Evolutionary conservation across 2,329 filamentous ascomycete species (phyloP), one percentile per base, ranked within the genome.

Genomic region (Pestalotiopsis sp.): DNA sequence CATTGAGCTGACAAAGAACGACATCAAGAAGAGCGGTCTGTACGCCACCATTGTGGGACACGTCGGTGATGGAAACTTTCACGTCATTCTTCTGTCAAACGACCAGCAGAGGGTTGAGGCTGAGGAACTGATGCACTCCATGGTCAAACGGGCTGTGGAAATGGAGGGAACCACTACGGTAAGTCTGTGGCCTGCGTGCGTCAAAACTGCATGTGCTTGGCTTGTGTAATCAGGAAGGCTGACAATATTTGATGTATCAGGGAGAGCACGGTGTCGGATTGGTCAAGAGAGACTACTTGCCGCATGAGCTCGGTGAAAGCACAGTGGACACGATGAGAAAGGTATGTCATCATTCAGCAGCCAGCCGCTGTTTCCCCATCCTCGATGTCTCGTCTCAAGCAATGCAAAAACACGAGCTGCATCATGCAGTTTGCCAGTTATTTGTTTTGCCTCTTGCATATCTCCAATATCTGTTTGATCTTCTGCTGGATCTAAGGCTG

Each of bases 111-210:
- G 90, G 72, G 81, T 84, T 68, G 86, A 87, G 67, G 91, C 92
- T 2, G 91, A 94, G 75, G 85, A 86, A 56, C 83, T 95, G 31
- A 92, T 96, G 31, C 92, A 95, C 77, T 86, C 90, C 68, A 96
- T 96, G 93, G 92, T 95, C 68, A 94, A 95, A 86, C 86, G 92
- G 70, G 93, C 93, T 0, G 90, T 97, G 63, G 92, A 94, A 81
- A 87, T 94, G 83, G 93, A 96, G 80, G 93, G 93, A 9, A 96
- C 93, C 0, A 93, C 94, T 1, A 95, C 93, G 13, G 86, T 88
- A 75, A 75, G 84, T 75, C 25, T 31, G 20, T 17, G 1, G 39
- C 4, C 36, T 59, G 25, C 39, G 2, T 14, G 11, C 45, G 41
- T 17, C 66, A 52, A 45, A 49, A 62, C 71, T 14, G 69, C 60